phyloP scores from a whole-genome alignment of 208 protist species.

The Crithidia fasciculata region DNA sequence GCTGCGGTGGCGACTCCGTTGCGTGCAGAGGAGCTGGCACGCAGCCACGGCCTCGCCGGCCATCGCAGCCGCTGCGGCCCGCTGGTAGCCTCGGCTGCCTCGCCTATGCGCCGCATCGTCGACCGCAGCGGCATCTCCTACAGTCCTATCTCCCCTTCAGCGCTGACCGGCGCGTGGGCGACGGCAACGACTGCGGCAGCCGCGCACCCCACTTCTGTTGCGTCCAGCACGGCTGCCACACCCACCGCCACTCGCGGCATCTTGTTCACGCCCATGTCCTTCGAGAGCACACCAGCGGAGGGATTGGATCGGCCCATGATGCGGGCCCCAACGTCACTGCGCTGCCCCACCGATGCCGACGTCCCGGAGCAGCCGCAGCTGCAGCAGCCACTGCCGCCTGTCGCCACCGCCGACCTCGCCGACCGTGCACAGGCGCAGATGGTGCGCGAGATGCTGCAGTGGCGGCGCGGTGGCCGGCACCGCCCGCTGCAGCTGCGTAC shows the following conservation, averaged over 20 bases:
- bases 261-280: background rate
- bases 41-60: too few relatives aligned
- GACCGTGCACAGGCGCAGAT: constrained; percentile 13
- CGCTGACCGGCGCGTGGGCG: background rate
- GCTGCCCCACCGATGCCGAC: background rate
- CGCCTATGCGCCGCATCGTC: too few relatives aligned
- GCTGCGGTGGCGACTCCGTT: too few relatives aligned
- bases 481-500: background rate
- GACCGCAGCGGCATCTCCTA: background rate
- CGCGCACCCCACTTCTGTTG: background rate
- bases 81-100: too few relatives aligned
- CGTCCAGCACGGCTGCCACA: background rate
- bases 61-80: too few relatives aligned
- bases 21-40: too few relatives aligned
- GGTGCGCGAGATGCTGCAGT: constrained; percentile 6
- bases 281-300: background rate
- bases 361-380: background rate
- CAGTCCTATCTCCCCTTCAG: background rate
- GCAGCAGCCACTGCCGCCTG: background rate
- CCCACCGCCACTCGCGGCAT: background rate
- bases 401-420: background rate
- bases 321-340: constrained; percentile 5
- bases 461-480: constrained; percentile 7
- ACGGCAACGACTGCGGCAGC: too few relatives aligned
- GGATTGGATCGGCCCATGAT: background rate